Base-by-base conservation (phyloP, 768 basidiomycete species). In the Boletus reticulatus region DNA sequence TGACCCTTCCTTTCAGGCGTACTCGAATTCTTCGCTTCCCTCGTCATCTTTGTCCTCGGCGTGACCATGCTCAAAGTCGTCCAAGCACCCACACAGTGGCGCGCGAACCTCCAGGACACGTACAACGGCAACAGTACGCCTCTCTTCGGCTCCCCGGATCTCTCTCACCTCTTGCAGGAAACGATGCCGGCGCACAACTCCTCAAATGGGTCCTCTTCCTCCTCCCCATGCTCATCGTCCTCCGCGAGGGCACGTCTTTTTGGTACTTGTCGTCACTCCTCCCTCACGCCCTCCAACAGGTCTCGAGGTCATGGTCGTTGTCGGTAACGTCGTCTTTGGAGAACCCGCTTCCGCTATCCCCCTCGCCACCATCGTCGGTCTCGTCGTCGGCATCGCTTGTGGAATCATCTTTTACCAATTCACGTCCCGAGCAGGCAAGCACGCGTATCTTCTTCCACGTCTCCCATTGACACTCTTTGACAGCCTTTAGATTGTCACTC, bases 1-100 rank as follows among this genome's bases (percentile, higher is more conserved):
- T 57, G 3, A 45, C 43, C 38, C 39, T 36, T 50, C 20, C 20
- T 42, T 38, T 51, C 20, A 89, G 88, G 85, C 27, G 78, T 84
- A 56, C 92, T 90, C 65, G 75, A 84, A 59, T 72, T 91, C 53
- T 77, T 92, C 51, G 89, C 89, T 0, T 70, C 84, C 12, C 53
- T 92, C 62, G 84, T 97, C 81, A 94, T 97, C 65, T 92, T 94
- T 70, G 77, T 88, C 67, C 96, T 98, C 93, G 94, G 92, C 4
- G 66, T 98, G 38, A 88, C 89, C 36, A 95, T 98, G 89, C 84
- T 99, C 57, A 94, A 92, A 68, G 87, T 99, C 83, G 95, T 98
- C 71, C 80, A 88, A 65, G 89, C 96, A 12, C 90, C 93, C 69
- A 81, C 88, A n/a, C 94, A 92, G 72, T 99, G 96, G 96, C 83